phyloP scores from a whole-genome alignment of 129 eudicot species.

The Lactuca sativa region DNA sequence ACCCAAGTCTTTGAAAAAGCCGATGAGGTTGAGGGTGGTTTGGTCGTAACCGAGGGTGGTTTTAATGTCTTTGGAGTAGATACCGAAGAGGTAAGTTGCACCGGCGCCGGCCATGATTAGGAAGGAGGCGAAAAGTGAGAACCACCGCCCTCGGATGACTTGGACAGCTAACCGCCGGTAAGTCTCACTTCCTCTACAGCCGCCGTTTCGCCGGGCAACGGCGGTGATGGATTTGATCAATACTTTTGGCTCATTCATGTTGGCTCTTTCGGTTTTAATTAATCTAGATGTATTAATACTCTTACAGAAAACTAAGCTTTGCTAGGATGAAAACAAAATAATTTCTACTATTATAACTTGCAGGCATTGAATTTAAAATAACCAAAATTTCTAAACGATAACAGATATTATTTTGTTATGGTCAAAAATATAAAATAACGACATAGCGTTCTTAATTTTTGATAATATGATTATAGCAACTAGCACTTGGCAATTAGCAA shows the following conservation, averaged over 20 bases:
- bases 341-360: not conserved
- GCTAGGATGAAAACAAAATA: not conserved
- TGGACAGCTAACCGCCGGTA: conserved; percentile 22
- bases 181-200: not conserved
- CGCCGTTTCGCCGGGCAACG: conserved; percentile 2
- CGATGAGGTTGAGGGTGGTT: conserved; percentile 74
- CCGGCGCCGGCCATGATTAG: conserved; percentile 85
- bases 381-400: not conserved
- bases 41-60: conserved; percentile 69
- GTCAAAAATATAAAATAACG: too few relatives aligned
- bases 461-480: too few relatives aligned
- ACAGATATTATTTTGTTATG: not conserved
- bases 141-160: conserved; percentile 75
- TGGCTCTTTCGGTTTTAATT: not conserved
- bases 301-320: not conserved
- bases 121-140: conserved; percentile 71
- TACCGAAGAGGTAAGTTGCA: conserved; percentile 76
- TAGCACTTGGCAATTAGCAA: too few relatives aligned
- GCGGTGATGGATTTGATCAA: conserved; percentile 1
- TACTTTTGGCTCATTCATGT: conserved; percentile 4
- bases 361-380: not conserved
- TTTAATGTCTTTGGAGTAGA: conserved; percentile 83
- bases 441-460: too few relatives aligned
- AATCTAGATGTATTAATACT: not conserved
- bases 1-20: conserved; percentile 81